Evolutionary conservation across 345 rosid genomes (phyloP).

Genomic region (Populus deltoides): DNA sequence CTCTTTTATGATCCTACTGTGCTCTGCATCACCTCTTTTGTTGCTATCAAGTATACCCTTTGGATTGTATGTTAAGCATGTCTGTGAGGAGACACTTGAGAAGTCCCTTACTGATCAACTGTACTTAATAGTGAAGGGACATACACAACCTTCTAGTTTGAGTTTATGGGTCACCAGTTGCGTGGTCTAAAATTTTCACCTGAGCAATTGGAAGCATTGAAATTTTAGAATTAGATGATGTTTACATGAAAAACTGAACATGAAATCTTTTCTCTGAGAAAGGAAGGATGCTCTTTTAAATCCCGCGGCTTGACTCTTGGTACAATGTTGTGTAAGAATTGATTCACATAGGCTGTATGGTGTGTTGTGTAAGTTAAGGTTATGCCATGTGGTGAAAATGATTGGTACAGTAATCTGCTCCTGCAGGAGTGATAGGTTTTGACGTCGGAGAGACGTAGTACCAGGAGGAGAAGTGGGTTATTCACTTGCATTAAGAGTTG

Average conservation of each 20-base stretch:
- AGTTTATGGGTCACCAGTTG: not conserved
- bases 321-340: no score
- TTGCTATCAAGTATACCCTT: not conserved
- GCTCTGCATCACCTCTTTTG: not conserved
- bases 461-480: not conserved
- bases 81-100: not conserved
- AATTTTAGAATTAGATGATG: not conserved
- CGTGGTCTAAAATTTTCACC: not conserved
- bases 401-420: not conserved
- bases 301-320: no score
- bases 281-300: no score
- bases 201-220: not conserved
- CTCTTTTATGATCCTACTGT: not conserved
- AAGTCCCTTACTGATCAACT: not conserved
- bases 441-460: not conserved
- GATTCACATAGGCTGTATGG: no score
- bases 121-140: not conserved
- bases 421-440: not conserved
- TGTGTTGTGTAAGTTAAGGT: no score
- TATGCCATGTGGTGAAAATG: not conserved
- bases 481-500: no score
- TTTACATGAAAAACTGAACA: not conserved
- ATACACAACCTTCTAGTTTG: not conserved
- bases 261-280: no score
- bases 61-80: not conserved